Evolutionary conservation across 108 stramenopile species (phyloP), one percentile per base, ranked within the genome.

Genomic region (Stephanodiscus minutulus): DNA sequence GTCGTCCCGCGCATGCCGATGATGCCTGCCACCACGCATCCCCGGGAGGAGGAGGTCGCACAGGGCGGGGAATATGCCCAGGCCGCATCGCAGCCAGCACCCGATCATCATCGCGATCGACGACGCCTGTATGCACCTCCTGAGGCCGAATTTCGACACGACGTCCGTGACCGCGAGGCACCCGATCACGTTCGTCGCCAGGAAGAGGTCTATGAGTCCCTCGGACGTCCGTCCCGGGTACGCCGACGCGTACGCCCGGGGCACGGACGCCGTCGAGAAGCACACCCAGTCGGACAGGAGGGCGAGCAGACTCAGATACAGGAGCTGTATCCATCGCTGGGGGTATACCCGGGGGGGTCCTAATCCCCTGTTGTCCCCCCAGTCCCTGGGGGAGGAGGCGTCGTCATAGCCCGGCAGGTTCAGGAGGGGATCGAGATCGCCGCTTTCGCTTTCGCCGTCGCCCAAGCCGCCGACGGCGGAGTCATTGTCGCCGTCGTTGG

Each of bases 111-210:
- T 85, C 13, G 83, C 29, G 7, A 31, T 58, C 6, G 73, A 61
- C 3, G 77, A 67, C 3, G 61, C 78, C 56, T 76, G 76, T 22
- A 85, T 75, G 68, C 65, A 47, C 21, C 29, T 48, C 10, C 39
- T 71, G 36, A 82, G 61, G 31, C 85, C 85, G 31, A 85, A 71
- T 10, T 43, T 58, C 3, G 64, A 52, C 18, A 80, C 82, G 6
- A 71, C 77, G 52, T 85, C 84, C 37, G 84, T 85, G 18, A 85
- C 81, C 9, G 81, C 53, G 44, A 85, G 69, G 31, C 84, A 85
- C 24, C 61, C 63, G 4, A 50, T 41, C 5, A 85, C 84, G 49
- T 85, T 85, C 29, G 76, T 74, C 33, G 79, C 69, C 21, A 85
- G 52, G 29, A 85, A 85, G 21, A 77, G 60, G 64, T 85, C 84